phyloP scores from a whole-genome alignment of 2,329 filamentous ascomycete genomes.

The Penicillium capsulatum region DNA sequence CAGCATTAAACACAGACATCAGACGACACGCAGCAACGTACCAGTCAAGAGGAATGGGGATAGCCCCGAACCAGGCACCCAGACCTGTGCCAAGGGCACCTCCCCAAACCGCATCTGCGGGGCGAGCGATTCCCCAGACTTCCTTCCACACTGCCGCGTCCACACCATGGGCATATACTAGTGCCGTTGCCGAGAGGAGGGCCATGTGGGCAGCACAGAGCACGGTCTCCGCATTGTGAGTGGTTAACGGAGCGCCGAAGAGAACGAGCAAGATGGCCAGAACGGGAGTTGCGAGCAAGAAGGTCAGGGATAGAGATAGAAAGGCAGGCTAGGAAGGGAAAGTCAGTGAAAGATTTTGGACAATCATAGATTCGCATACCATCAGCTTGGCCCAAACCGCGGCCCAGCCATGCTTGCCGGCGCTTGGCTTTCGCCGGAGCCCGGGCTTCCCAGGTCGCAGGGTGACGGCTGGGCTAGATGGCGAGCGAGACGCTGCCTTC shows the following conservation, averaged over 20 bases:
- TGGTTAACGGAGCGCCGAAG: slow-evolving; percentile 85
- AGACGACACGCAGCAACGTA: slow-evolving; percentile 29
- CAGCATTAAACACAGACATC: not conserved
- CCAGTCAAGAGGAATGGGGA: slow-evolving; percentile 96
- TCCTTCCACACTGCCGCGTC: slow-evolving; percentile 66
- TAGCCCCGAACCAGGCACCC: slow-evolving; percentile 87
- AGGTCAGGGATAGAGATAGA: slow-evolving; percentile 58
- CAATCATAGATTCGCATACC: slow-evolving; percentile 19
- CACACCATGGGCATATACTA: slow-evolving; percentile 82
- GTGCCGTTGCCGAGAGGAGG: slow-evolving; percentile 69
- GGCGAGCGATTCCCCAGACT: slow-evolving; percentile 63
- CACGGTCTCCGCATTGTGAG: slow-evolving; percentile 71
- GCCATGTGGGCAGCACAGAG: slow-evolving; percentile 79
- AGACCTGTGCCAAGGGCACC: slow-evolving; percentile 71
- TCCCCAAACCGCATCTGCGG: slow-evolving; percentile 80
- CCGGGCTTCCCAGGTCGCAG: slow-evolving; percentile 20
- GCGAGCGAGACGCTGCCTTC: slow-evolving; percentile 15
- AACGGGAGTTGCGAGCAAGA: slow-evolving; percentile 53
- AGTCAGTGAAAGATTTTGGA: not conserved
- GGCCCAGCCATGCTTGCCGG: slow-evolving; percentile 15
- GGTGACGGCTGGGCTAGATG: slow-evolving; percentile 4
- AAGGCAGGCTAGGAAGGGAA: slow-evolving; percentile 58
- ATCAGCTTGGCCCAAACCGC: slow-evolving; percentile 24
- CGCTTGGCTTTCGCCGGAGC: slow-evolving; percentile 20
- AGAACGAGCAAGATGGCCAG: slow-evolving; percentile 66